Evolutionary conservation across 2,329 filamentous ascomycete genomes (phyloP), one percentile per base, ranked within the genome.

Genomic region (Cladophialophora carrionii): DNA sequence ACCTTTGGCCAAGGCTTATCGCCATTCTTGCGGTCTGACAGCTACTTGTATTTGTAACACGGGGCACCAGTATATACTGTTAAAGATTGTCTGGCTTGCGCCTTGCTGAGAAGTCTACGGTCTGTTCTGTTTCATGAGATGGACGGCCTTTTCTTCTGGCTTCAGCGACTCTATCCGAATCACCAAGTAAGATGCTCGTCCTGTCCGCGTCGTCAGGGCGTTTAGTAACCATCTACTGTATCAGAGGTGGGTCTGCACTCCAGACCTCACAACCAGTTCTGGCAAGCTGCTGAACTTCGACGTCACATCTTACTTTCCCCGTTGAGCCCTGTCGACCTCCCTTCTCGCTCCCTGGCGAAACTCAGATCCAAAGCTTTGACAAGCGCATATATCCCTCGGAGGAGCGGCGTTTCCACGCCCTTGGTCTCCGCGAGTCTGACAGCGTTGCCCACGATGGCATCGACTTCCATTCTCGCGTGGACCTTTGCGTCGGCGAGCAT

Each of bases 371-470:
- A 63, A n/a, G 69, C 80, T 62, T 79, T 82, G 1, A 75, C 70
- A 43, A 84, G 69, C 4, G 78, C 74, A 73, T 83, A 84, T 4
- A 83, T 68, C 29, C 77, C 76, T 62, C 80, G 76, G 62, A 84
- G 64, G 61, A 78, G 75, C 6, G 78, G 77, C 60, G 78, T 79
- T 0, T 70, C 54, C 1, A 84, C 75, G 0, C 75, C 77, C 58
- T 78, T 74, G 46, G 74, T 72, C 68, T 75, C 74, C 0, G 76
- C 82, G 64, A 81, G 70, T 52, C 76, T 73, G 4, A 83, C 74
- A 0, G 77, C 72, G 67, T 82, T 82, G 1, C 82, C 82, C 7
- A 83, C 66, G 58, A 84, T 83, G 0, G 81, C 81, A 64, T 84
- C 82, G 2, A 83, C 78, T 69, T 84, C 82, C 73, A 82, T 80